phyloP scores from a whole-genome alignment of 805 yeast species.

The Wickerhamomyces sydowiorum region DNA sequence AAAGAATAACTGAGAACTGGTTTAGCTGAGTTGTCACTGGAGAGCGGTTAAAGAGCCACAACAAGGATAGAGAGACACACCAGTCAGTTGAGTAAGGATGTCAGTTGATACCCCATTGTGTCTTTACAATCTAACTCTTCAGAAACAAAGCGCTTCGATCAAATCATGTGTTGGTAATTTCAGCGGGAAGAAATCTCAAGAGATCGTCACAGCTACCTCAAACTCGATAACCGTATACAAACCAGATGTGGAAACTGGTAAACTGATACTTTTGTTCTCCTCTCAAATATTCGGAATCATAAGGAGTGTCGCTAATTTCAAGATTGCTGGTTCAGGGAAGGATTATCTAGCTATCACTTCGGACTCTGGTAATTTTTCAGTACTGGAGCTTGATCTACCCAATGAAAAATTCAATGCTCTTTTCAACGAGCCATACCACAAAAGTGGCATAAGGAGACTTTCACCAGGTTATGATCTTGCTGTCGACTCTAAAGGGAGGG shows the following conservation, averaged over 20 bases:
- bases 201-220: slow-evolving; percentile 53
- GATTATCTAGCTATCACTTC: slow-evolving; percentile 66
- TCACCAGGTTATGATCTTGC: slow-evolving; percentile 71
- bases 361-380: slow-evolving; percentile 69
- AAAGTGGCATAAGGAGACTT: slow-evolving; percentile 68
- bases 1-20: too few relatives aligned
- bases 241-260: slow-evolving; percentile 52
- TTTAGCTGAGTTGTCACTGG: too few relatives aligned
- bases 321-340: slow-evolving; percentile 43
- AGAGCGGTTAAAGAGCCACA: not conserved
- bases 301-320: slow-evolving; percentile 44
- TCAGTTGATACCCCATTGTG: slow-evolving; percentile 24
- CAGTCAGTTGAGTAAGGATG: not conserved
- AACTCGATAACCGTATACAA: slow-evolving; percentile 48
- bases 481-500: slow-evolving; percentile 68
- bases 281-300: slow-evolving; percentile 56
- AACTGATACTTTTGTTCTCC: slow-evolving; percentile 34
- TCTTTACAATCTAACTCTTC: slow-evolving; percentile 70
- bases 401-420: slow-evolving; percentile 37
- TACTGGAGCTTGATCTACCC: slow-evolving; percentile 40
- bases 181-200: slow-evolving; percentile 52
- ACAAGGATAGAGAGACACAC: not conserved
- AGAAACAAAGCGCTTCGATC: slow-evolving; percentile 47
- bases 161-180: slow-evolving; percentile 66
- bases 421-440: slow-evolving; percentile 61